phyloP scores from a whole-genome alignment of 345 rosid genomes.

The Gossypium anomalum region DNA sequence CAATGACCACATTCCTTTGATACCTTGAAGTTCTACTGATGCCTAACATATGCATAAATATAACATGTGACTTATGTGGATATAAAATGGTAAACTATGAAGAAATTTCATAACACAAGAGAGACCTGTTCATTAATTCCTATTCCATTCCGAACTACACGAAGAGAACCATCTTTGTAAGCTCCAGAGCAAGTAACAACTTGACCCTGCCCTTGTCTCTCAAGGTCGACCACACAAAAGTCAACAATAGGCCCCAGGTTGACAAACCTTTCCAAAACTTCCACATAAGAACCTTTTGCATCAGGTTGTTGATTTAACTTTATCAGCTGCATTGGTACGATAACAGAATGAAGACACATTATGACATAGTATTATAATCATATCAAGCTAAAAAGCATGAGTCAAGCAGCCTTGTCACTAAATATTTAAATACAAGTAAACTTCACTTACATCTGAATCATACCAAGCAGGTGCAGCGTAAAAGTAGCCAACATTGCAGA shows the following conservation, averaged over 20 bases:
- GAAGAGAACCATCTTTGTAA: slow-evolving; percentile 94
- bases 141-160: slow-evolving; percentile 91
- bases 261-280: slow-evolving; percentile 80
- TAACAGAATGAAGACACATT: neutral
- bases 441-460: neutral
- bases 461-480: neutral
- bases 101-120: slow-evolving; percentile 12
- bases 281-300: slow-evolving; percentile 84
- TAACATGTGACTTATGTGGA: slow-evolving; percentile 12
- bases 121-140: slow-evolving; percentile 95
- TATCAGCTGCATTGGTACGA: slow-evolving; percentile 51
- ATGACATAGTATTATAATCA: slow-evolving; percentile 1
- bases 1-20: slow-evolving; percentile 98
- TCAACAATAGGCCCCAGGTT: slow-evolving; percentile 94
- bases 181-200: slow-evolving; percentile 98
- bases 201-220: slow-evolving; percentile 99
- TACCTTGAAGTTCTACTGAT: slow-evolving; percentile 95
- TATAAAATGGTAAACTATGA: slow-evolving; percentile 5
- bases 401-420: neutral
- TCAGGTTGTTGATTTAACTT: slow-evolving; percentile 81
- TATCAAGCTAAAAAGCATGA: neutral
- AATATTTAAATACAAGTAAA: neutral
- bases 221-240: slow-evolving; percentile 91
- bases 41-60: slow-evolving; percentile 45
- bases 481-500: neutral